These are phyloP conservation scores for Paramecium caudatum DNA, from an alignment of 73 alveolate genomes.

Conservation along the genomic window DNA sequence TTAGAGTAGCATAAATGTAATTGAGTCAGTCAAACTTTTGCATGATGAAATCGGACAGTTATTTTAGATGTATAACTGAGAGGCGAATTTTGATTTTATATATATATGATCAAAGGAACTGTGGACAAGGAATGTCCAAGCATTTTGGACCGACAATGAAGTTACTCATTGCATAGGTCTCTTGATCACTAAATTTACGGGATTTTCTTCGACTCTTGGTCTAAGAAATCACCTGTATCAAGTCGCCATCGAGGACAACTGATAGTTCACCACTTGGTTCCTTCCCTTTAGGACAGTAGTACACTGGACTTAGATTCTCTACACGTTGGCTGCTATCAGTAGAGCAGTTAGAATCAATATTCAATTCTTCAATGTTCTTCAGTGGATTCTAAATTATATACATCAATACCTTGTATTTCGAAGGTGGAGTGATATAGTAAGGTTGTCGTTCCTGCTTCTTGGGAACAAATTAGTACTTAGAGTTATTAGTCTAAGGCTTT, in stretches of 20 bases:
- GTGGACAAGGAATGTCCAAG: conserved; percentile 52
- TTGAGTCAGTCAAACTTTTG: background rate
- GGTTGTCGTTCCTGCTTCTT: conserved; percentile 30
- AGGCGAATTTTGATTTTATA: conserved; percentile 32
- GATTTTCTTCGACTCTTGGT: conserved; percentile 44
- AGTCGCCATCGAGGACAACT: conserved; percentile 44
- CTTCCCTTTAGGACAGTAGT: conserved; percentile 52
- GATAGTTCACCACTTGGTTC: conserved; percentile 53
- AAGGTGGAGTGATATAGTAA: conserved; percentile 62
- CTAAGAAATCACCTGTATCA: conserved; percentile 52
- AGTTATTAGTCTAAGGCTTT: conserved; percentile 12
- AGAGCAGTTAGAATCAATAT: conserved; percentile 54
- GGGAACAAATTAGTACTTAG: conserved; percentile 30
- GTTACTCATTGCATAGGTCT: conserved; percentile 64
- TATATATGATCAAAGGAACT: conserved; percentile 38
- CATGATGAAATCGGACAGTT: background rate
- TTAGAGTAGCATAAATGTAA: background rate
- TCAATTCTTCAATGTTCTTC: conserved; percentile 1
- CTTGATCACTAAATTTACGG: conserved; percentile 61
- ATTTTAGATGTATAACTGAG: background rate
- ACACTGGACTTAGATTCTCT: conserved; percentile 52
- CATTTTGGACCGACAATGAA: conserved; percentile 52
- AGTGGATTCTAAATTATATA: conserved; percentile 5
- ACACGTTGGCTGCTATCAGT: conserved; percentile 60
- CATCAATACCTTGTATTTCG: conserved; percentile 3